These are phyloP conservation scores for Boletus calvinii DNA, from an alignment of 1,284 basidiomycete species.

Conservation along the genomic window DNA sequence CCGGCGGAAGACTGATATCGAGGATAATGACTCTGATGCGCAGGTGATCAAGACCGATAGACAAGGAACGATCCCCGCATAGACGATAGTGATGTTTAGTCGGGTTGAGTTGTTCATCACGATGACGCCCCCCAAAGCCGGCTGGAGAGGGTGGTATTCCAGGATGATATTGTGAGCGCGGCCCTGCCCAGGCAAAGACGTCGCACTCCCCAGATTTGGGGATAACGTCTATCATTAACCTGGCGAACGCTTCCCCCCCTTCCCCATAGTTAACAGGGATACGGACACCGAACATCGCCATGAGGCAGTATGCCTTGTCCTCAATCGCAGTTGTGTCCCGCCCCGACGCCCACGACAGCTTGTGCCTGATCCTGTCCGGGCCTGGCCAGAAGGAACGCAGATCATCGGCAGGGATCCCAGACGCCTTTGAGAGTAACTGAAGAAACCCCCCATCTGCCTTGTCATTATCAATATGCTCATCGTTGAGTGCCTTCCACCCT, in stretches of 20 bases:
- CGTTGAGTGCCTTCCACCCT: slow-evolving; percentile 15
- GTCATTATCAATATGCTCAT: slow-evolving; percentile 15
- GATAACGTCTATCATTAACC: slow-evolving; percentile 16
- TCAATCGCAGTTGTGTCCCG: slow-evolving; percentile 8
- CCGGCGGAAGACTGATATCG: slow-evolving; percentile 9
- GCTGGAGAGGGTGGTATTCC: slow-evolving; percentile 19
- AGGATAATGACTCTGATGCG: slow-evolving; percentile 17
- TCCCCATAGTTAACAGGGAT: slow-evolving; percentile 16
- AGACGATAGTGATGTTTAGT: slow-evolving; percentile 20
- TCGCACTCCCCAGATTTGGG: slow-evolving; percentile 17
- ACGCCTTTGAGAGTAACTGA: slow-evolving; percentile 5
- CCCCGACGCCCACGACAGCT: slow-evolving; percentile 16
- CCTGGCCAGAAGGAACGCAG: slow-evolving; percentile 18
- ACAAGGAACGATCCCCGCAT: slow-evolving; percentile 21
- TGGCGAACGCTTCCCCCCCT: slow-evolving; percentile 13
- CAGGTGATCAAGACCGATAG: slow-evolving; percentile 6
- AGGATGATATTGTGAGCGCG: slow-evolving; percentile 7
- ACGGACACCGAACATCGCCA: slow-evolving; percentile 15
- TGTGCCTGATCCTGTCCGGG: slow-evolving; percentile 16
- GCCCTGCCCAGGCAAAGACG: slow-evolving; percentile 24
- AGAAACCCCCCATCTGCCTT: slow-evolving; percentile 19
- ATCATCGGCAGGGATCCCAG: slow-evolving; percentile 11
- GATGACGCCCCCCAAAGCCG: slow-evolving; percentile 10
- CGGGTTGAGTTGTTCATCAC: slow-evolving; percentile 2
- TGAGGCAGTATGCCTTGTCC: slow-evolving; percentile 18